Base-by-base conservation (phyloP, 2,329 filamentous ascomycete genomes). In the Zasmidium cellare region DNA sequence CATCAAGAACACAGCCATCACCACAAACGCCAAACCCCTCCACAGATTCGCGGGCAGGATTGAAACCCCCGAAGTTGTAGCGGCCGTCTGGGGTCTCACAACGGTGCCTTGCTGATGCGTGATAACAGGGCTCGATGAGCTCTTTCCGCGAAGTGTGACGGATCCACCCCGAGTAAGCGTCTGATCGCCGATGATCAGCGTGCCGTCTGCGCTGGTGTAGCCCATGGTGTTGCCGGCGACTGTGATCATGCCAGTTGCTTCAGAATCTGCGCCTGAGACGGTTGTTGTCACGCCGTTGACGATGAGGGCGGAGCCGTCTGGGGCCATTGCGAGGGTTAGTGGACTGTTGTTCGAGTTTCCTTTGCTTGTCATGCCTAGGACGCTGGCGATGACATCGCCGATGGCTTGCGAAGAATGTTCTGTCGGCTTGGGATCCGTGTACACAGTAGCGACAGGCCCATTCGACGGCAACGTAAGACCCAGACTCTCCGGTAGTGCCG, bases 371-470 rank as follows among this genome's bases (percentile, higher is more conserved):
- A 54, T 51, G 18, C 56, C 56, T 12, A 58, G 20, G 19, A 53
- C 56, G 19, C 31, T 49, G 11, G 56, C 56, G 18, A 54, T 54
- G 9, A 53, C 25, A 16, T 48, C 56, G 24, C 44, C 56, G n/a
- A 54, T 46, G 5, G 24, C 38, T 22, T 28, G 56, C 18, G 51
- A 18, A 41, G 35, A 14, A 18, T 41, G 12, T 9, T 41, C 23
- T 7, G 51, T 51, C 22, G 28, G 46, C 3, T 22, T 58, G 18
- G 48, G 49, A 20, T 48, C 41, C 2, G 20, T 19, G 18, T 38
- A 22, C 12, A 23, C 46, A 24, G 53, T 35, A 16, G 45, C 23
- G 12, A 28, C 31, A 7, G 53, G 53, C 6, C 19, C 25, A 49
- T 9, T 44, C 3, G 16, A 24, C n/a, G 50, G 22, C 46, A 46